Conservation (phyloP, 2,329 filamentous ascomycete species). For the Pseudodiploospora longispora region DNA sequence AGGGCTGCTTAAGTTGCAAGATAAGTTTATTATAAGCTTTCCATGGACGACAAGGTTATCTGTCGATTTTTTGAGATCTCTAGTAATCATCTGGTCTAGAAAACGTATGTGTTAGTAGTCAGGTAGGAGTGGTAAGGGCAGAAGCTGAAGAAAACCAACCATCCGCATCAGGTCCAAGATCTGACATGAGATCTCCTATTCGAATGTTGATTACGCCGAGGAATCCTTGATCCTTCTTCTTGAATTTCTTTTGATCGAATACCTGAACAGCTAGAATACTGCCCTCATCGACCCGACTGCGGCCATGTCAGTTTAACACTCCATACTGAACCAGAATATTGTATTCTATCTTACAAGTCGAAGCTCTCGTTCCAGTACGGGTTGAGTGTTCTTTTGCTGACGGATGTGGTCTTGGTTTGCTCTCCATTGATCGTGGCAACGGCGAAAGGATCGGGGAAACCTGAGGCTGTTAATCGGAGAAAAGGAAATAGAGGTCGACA, state of each 20-base stretch:
- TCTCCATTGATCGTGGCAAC: conserved; percentile 96
- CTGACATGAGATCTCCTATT: conserved; percentile 80
- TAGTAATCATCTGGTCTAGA: conserved; percentile 93
- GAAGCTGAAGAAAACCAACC: conserved; percentile 48
- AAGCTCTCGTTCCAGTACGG: conserved; percentile 99
- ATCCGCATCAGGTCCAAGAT: conserved; percentile 81
- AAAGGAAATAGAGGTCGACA: not conserved
- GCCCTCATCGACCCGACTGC: conserved; percentile 82
- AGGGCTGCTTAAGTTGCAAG: conserved; percentile 74
- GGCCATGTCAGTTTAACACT: conserved; percentile 4
- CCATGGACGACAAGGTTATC: conserved; percentile 97
- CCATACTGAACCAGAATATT: not conserved
- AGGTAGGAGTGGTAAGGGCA: conserved; percentile 10
- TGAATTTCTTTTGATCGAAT: conserved; percentile 99
- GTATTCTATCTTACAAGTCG: conserved; percentile 65
- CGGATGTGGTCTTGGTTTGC: conserved; percentile 94
- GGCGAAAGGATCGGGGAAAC: conserved; percentile 95
- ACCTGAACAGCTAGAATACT: conserved; percentile 97
- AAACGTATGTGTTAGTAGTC: conserved; percentile 13
- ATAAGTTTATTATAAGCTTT: conserved; percentile 93
- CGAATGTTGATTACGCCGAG: conserved; percentile 95
- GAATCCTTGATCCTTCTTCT: conserved; percentile 99
- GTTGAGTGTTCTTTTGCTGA: conserved; percentile 95
- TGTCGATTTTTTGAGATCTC: conserved; percentile 94
- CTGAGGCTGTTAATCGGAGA: conserved; percentile 41